These are phyloP conservation scores for Barbatosphaeria neglecta DNA, from an alignment of 495 filamentous ascomycete genomes.

Conservation along the genomic window DNA sequence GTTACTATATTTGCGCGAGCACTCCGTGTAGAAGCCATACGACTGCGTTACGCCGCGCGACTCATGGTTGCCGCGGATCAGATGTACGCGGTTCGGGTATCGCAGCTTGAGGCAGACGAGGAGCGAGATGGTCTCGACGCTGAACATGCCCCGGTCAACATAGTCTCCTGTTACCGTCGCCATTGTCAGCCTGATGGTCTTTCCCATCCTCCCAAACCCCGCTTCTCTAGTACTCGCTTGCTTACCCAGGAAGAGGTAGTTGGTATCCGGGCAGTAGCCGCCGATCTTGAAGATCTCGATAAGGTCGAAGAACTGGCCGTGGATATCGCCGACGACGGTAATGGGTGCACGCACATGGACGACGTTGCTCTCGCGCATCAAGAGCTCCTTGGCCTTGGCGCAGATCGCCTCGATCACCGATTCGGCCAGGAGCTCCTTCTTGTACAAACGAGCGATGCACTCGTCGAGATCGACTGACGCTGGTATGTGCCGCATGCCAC, in stretches of 20 bases:
- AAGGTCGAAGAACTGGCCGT: constrained; percentile 97
- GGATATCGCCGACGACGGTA: constrained; percentile 97
- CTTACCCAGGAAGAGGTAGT: constrained; percentile 92
- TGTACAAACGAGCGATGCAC: constrained; percentile 90
- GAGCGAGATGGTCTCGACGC: constrained; percentile 91
- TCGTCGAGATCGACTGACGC: constrained; percentile 96
- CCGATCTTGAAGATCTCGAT: constrained; percentile 99
- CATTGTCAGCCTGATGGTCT: neutral
- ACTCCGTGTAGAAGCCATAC: constrained; percentile 98
- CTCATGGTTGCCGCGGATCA: constrained; percentile 95
- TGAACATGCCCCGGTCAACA: constrained; percentile 93
- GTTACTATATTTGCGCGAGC: constrained; percentile 92
- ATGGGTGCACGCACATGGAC: constrained; percentile 93
- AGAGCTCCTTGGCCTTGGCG: constrained; percentile 92
- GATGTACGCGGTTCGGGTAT: constrained; percentile 82
- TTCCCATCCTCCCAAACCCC: neutral
- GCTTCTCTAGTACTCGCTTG: neutral
- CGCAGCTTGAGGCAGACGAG: constrained; percentile 89
- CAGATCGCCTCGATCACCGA: constrained; percentile 99
- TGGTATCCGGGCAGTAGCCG: constrained; percentile 90
- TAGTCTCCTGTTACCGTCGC: constrained; percentile 70
- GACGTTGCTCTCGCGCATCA: constrained; percentile 99
- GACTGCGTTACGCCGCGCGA: constrained; percentile 95
- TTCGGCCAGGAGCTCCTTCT: constrained; percentile 91
- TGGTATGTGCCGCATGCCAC: too few species aligned